Percentiles rank a stretch among this genome's conserved stretches.
phyloP scores from a whole-genome alignment of 768 basidiomycete species.

The Mrakia hoshinonis region DNA sequence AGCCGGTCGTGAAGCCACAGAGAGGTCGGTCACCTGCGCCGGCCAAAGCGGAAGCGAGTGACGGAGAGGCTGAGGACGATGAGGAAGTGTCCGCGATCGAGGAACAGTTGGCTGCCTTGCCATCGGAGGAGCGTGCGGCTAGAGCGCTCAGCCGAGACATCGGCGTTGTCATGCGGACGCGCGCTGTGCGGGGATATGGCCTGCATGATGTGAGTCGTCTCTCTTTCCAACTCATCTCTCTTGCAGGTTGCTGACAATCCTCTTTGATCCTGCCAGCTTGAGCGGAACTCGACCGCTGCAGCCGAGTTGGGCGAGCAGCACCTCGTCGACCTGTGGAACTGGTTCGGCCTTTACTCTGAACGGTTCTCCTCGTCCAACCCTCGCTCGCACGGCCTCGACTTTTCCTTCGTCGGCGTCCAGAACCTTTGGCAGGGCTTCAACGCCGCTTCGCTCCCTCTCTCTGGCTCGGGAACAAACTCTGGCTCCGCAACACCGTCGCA shows the following conservation, averaged over 20 bases:
- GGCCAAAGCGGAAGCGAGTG: neutral
- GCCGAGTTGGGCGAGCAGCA: neutral
- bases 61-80: conserved; percentile 6
- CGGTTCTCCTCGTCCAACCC: conserved; percentile 7
- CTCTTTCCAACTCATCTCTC: neutral
- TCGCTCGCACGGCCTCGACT: neutral
- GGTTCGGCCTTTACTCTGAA: conserved; percentile 11
- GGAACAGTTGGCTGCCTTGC: neutral
- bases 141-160: neutral
- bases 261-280: neutral
- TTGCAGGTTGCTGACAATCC: no score
- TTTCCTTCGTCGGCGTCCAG: conserved; percentile 5
- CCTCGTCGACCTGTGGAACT: conserved; percentile 14
- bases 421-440: neutral
- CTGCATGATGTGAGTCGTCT: conserved; percentile 13
- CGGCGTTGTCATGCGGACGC: neutral
- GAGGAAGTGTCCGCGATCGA: neutral
- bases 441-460: conserved; percentile 1
- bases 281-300: neutral
- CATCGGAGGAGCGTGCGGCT: neutral
- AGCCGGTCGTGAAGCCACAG: neutral
- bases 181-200: conserved; percentile 12
- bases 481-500: no score
- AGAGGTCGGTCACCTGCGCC: neutral
- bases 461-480: no score